These are phyloP conservation scores for Moesziomyces antarcticus DNA, from an alignment of 1,284 basidiomycete species.

Conservation along the genomic window DNA sequence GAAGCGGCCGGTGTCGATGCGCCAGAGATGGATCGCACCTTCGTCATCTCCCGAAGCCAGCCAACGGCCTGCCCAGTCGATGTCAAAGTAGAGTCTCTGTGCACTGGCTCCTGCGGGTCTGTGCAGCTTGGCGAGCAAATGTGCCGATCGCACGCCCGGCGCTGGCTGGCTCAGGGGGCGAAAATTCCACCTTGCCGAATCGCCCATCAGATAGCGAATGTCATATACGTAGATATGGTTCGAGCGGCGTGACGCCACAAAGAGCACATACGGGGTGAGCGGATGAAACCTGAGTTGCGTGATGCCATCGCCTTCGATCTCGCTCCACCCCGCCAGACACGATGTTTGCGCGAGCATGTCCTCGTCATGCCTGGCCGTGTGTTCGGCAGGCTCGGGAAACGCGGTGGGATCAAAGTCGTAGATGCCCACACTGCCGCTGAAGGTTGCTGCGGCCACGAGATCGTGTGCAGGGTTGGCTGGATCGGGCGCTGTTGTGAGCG, in stretches of 20 bases:
- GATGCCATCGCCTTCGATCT: constrained; percentile 52
- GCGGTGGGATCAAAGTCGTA: constrained; percentile 29
- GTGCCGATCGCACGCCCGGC: constrained; percentile 19
- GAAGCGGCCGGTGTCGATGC: constrained; percentile 29
- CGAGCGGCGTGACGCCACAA: constrained; percentile 47
- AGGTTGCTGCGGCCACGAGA: constrained; percentile 56
- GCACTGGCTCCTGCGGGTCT: constrained; percentile 23
- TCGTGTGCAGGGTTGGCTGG: constrained; percentile 27
- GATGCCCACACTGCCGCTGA: constrained; percentile 48
- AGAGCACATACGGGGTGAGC: constrained; percentile 45
- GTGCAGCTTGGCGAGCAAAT: constrained; percentile 40
- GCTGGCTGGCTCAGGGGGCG: constrained; percentile 21
- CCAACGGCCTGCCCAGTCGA: constrained; percentile 55
- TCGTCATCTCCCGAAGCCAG: constrained; percentile 45
- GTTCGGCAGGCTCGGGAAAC: constrained; percentile 29
- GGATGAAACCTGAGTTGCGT: constrained; percentile 58
- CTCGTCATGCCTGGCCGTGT: constrained; percentile 3
- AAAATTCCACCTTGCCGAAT: constrained; percentile 37
- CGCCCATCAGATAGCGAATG: constrained; percentile 44
- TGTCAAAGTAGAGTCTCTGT: constrained; percentile 54
- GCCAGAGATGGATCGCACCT: constrained; percentile 48
- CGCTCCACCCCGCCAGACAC: constrained; percentile 56
- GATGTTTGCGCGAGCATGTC: constrained; percentile 18
- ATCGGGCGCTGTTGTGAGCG: constrained; percentile 24
- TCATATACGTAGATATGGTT: constrained; percentile 53